Evolutionary conservation across 2,329 filamentous ascomycete species (phyloP).

Genomic region (Fusarium abutilonis): DNA sequence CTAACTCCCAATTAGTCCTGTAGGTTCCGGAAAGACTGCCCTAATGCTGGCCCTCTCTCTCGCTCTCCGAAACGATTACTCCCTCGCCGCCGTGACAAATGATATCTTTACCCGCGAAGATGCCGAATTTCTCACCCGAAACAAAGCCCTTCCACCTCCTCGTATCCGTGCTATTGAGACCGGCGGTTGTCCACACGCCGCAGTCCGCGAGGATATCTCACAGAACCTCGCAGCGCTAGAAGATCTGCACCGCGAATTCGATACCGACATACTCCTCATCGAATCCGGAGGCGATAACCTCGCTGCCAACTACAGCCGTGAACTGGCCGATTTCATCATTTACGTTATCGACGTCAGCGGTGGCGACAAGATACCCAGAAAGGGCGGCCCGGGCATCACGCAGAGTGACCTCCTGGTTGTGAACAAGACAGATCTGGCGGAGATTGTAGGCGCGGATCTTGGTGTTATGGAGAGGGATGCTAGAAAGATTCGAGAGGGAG

Average conservation of each 20-base stretch:
- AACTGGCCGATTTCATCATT: constrained; percentile 96
- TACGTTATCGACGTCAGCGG: constrained; percentile 98
- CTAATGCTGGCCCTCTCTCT: constrained; percentile 94
- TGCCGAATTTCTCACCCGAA: constrained; percentile 92
- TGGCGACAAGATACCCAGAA: constrained; percentile 95
- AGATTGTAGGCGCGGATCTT: constrained; percentile 89
- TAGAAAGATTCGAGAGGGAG: constrained; percentile 92
- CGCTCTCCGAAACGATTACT: constrained; percentile 81
- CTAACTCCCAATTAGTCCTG: constrained; percentile 69
- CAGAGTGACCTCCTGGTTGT: constrained; percentile 93
- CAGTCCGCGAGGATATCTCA: constrained; percentile 95
- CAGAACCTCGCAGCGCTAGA: constrained; percentile 93
- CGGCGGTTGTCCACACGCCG: constrained; percentile 95
- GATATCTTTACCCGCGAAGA: constrained; percentile 99
- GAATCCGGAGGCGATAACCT: constrained; percentile 97
- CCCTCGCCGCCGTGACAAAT: constrained; percentile 95
- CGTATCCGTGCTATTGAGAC: constrained; percentile 98
- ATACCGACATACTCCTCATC: constrained; percentile 86
- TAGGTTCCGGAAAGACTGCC: constrained; percentile 96
- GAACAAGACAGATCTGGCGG: constrained; percentile 96
- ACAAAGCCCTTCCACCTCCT: constrained; percentile 81
- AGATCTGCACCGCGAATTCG: constrained; percentile 82
- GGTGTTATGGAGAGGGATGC: constrained; percentile 95
- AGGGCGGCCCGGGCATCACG: constrained; percentile 96
- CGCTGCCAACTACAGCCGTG: constrained; percentile 93